Conservation (phyloP, 805 yeast genomes). For the Limtongozyma cylindracea region DNA sequence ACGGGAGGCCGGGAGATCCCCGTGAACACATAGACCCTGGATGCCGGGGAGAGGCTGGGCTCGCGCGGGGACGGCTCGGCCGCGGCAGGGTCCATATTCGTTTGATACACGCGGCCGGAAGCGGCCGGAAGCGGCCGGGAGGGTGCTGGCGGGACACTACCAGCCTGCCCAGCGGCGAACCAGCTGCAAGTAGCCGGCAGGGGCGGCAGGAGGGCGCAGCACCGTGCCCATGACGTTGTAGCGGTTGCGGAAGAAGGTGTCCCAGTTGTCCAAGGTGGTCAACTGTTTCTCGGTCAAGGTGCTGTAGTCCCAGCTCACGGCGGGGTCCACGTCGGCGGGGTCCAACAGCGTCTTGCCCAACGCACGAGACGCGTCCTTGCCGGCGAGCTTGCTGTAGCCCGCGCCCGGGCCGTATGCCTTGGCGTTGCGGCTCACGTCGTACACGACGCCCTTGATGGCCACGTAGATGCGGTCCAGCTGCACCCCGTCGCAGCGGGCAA, state of each 20-base stretch:
- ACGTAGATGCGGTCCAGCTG: constrained; percentile 24
- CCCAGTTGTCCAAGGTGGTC: constrained; percentile 51
- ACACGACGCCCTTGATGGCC: constrained; percentile 51
- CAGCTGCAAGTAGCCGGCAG: too few species aligned
- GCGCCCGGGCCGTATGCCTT: constrained; percentile 58
- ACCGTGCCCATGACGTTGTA: constrained; percentile 12
- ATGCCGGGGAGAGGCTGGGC: too few species aligned
- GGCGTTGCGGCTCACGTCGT: constrained; percentile 46
- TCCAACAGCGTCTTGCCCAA: constrained; percentile 5
- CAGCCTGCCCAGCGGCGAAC: not conserved
- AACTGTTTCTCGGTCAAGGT: constrained; percentile 32
- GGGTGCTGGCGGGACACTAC: not conserved
- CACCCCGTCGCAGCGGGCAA: constrained; percentile 9
- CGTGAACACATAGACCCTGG: too few species aligned
- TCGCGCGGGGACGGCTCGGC: too few species aligned
- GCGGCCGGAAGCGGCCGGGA: not conserved
- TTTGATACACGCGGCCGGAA: not conserved
- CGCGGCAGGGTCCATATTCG: not conserved
- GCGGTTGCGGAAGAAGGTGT: constrained; percentile 26
- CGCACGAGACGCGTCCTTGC: constrained; percentile 47
- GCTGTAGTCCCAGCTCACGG: constrained; percentile 18
- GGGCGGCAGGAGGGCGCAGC: constrained; percentile 5
- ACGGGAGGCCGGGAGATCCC: too few species aligned
- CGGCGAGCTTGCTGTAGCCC: constrained; percentile 47
- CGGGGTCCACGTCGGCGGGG: constrained; percentile 7